Evolutionary conservation across 2,329 filamentous ascomycete species (phyloP).

Genomic region (Diplocarpon mali): DNA sequence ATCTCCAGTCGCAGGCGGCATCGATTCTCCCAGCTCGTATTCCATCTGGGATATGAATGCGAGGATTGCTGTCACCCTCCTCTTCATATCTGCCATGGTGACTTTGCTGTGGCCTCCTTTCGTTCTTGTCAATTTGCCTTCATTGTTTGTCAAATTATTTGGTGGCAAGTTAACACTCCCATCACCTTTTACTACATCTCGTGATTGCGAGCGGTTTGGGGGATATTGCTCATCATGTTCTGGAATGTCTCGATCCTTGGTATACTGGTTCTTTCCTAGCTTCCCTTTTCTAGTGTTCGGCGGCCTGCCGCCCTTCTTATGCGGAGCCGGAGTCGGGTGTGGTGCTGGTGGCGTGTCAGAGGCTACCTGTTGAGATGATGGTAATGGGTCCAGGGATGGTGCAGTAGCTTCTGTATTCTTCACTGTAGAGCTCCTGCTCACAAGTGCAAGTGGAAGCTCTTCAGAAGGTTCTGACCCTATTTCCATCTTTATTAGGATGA

Average conservation of each 20-base stretch:
- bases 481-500: constrained; percentile 28
- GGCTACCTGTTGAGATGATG: constrained; percentile 33
- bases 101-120: constrained; percentile 44
- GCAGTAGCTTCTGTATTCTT: constrained; percentile 24
- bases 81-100: constrained; percentile 80
- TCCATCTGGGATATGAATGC: constrained; percentile 87
- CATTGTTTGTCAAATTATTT: constrained; percentile 28
- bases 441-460: constrained; percentile 44
- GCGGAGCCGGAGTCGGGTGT: constrained; percentile 32
- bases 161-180: constrained; percentile 38
- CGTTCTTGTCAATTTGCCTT: constrained; percentile 23
- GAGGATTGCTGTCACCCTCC: constrained; percentile 71
- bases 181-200: constrained; percentile 30
- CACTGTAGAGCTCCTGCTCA: constrained; percentile 22
- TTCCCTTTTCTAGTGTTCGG: constrained; percentile 56
- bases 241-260: constrained; percentile 56
- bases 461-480: constrained; percentile 64
- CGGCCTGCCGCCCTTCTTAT: constrained; percentile 53
- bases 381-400: constrained; percentile 29
- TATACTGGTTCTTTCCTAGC: constrained; percentile 70
- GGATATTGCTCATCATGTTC: constrained; percentile 39
- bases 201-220: constrained; percentile 40
- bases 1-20: constrained; percentile 32
- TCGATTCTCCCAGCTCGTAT: constrained; percentile 61
- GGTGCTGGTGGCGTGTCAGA: constrained; percentile 38